Percentiles rank a stretch among this genome's conserved stretches.
Evolutionary conservation across 306 rosid genomes (phyloP).

Genomic region (Mimosa bimucronata): DNA sequence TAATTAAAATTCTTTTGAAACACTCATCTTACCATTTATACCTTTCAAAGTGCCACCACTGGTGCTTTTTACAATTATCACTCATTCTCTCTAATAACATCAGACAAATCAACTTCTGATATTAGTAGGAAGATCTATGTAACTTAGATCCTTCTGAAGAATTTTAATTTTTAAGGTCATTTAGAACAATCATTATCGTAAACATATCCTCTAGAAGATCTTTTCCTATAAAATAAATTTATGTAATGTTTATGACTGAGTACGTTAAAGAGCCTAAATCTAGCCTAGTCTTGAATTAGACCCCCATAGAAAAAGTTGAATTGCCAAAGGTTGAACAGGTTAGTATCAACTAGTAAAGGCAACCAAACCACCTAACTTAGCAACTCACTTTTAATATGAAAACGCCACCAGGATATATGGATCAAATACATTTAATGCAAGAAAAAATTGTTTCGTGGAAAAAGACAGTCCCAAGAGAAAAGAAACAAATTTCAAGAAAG

Average conservation of each 20-base stretch:
- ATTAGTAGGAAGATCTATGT: background rate
- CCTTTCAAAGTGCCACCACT: background rate
- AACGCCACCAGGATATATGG: slow-evolving; percentile 46
- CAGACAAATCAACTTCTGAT: background rate
- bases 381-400: slow-evolving; percentile 22
- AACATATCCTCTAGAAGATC: too few species aligned
- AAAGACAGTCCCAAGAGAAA: background rate
- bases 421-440: slow-evolving; percentile 31
- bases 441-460: slow-evolving; percentile 11
- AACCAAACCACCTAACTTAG: slow-evolving; percentile 28
- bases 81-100: background rate
- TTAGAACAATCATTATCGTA: background rate
- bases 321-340: background rate
- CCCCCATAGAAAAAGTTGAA: background rate
- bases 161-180: background rate
- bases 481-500: background rate
- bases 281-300: background rate
- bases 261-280: background rate
- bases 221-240: too few species aligned
- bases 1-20: background rate
- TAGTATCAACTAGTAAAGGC: slow-evolving; percentile 13
- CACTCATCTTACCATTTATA: background rate
- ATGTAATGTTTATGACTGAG: background rate
- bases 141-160: background rate
- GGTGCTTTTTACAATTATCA: background rate